Base-by-base conservation (phyloP, 192 early-diverging fungal genomes). In the Coemansia sp. region DNA sequence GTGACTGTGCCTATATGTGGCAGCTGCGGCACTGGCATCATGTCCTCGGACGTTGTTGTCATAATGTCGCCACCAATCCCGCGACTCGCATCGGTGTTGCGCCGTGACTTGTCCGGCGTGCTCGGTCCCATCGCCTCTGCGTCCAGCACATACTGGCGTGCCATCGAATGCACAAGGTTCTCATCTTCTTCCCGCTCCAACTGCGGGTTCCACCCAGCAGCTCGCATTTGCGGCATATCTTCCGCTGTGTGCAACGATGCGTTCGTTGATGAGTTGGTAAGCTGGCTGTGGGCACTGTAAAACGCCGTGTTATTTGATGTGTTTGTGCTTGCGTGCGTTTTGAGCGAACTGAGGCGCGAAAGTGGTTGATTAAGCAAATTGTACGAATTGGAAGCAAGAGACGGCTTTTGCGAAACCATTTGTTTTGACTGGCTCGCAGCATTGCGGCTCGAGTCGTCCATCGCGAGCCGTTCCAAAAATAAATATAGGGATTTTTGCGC, bases 41-140 rank as follows among this genome's bases (percentile, higher is more conserved):
- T 41, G 38, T 72, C 69, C 5, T 73, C 71, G 1, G 67, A 73
- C 16, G 64, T 62, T 57, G 27, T 67, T 57, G 57, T 48, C 61
- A 12, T 49, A 49, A 53, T 48, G 60, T 37, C 65, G 37, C 58
- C 60, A 10, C 60, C 60, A 17, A 37, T 22, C 59, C 57, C 66
- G 5, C 59, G 56, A 22, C 67, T 67, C 9, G 45, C 67, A 10
- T 67, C 77, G 0, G 78, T 81, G 64, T 67, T 65, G 43, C 56
- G 57, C 25, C 78, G 69, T 29, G 72, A 69, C 48, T 62, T 6
- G 12, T 72, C 64, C 25, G 78, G 69, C 41, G 72, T 64, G 9
- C 66, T 60, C 16, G 73, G 74, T 21, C 78, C 78, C 4, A 73
- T 65, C 11, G 73, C 69, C 61, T 81, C 73, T 4, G 78, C 73